Evolutionary conservation across 352 stramenopile species (phyloP), one percentile per base, ranked within the genome.

Genomic region (Globisporangium okanoganense): DNA sequence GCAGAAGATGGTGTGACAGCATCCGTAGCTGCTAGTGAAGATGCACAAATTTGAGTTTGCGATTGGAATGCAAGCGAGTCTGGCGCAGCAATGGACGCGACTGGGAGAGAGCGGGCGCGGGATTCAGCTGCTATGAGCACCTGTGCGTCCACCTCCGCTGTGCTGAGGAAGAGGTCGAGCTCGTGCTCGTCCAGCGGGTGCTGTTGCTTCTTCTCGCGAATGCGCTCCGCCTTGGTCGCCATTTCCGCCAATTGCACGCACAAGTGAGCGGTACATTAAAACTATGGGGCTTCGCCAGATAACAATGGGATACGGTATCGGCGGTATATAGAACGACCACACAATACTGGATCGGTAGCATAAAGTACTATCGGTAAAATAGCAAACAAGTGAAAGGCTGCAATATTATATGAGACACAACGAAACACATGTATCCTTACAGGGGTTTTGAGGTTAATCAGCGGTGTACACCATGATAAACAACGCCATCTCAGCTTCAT

Each of bases 101-200:
- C 8, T 33, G 35, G 44, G 6, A 38, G 16, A 2, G 44, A 29
- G 31, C 16, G 31, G 10, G 31, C 45, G 2, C 64, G 24, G 12
- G 29, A 18, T 14, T 59, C 44, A 2, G 65, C 51, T 36, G 56
- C 45, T 0, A 68, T 38, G 5, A 62, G 31, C 4, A 36, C 51
- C 12, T 40, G 16, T 10, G 54, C 38, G 2, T 50, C 5, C 5
- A 65, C 35, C 5, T 48, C 12, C 4, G 56, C 36, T 3, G 69
- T 56, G 14, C n/a, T 48, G 1, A 85, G 65, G 64, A 85, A 85
- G 36, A 89, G 74, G 65, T 89, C 79, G 41, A 89, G 57, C 52
- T 81, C 74, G 65, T 87, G 79, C 47, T 87, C 79, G 58, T 79
- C 72, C 18, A 80, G 68, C n/a, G 74, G 52, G 13, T 87, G 78